phyloP scores from a whole-genome alignment of 1,139 yeast species.

The Zygoascus sp. region DNA sequence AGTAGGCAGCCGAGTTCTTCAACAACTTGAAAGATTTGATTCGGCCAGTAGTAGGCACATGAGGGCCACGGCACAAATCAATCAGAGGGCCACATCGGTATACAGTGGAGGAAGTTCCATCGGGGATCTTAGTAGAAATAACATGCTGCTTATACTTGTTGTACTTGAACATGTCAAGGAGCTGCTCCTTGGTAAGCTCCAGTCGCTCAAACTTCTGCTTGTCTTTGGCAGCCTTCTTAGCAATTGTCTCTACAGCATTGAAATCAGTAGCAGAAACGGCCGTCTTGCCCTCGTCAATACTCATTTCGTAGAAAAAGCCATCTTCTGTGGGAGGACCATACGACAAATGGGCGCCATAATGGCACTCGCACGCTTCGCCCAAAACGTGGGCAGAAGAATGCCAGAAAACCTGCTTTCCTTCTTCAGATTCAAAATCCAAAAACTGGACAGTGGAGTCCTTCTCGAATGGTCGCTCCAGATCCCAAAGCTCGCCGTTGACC shows the following conservation, averaged over 20 bases:
- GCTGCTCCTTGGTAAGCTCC: constrained; percentile 85
- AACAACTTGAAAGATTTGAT: constrained; percentile 91
- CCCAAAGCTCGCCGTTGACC: constrained; percentile 91
- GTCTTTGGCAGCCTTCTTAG: constrained; percentile 89
- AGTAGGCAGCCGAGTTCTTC: constrained; percentile 95
- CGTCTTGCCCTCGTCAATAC: constrained; percentile 71
- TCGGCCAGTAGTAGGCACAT: constrained; percentile 95
- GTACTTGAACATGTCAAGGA: constrained; percentile 89
- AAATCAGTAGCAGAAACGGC: constrained; percentile 82
- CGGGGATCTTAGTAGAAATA: constrained; percentile 86
- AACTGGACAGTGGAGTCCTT: constrained; percentile 66
- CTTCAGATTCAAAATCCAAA: constrained; percentile 74
- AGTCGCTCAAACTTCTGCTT: constrained; percentile 95
- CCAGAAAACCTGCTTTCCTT: constrained; percentile 96
- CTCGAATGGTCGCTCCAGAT: constrained; percentile 91
- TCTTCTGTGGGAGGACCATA: constrained; percentile 97
- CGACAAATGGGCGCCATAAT: constrained; percentile 87
- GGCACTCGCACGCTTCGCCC: constrained; percentile 98
- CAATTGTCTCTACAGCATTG: constrained; percentile 76
- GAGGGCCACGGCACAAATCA: constrained; percentile 98
- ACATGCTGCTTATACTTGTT: constrained; percentile 92
- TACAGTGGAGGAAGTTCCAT: constrained; percentile 93
- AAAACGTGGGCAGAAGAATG: constrained; percentile 97
- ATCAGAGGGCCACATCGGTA: constrained; percentile 98
- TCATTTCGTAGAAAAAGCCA: constrained; percentile 97